Percentiles rank a stretch among this genome's conserved stretches.
phyloP scores from a whole-genome alignment of 106 monocot genomes.

The Iris macrosiphon region DNA sequence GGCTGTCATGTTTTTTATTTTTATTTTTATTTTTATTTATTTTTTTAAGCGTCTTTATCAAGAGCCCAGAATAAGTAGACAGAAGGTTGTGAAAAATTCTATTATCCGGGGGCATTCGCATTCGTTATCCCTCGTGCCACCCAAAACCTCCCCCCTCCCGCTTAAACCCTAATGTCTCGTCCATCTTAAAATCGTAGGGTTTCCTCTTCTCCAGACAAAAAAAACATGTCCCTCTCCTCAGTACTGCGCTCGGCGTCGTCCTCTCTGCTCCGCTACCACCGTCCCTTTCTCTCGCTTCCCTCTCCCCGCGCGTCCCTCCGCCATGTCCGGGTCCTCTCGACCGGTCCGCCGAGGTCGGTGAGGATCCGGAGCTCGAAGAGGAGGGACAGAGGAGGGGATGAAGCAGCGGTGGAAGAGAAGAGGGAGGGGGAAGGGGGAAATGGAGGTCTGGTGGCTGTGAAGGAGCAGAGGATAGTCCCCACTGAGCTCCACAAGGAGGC shows the following conservation, averaged over 20 bases:
- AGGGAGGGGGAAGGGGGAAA: slow-evolving; percentile 30
- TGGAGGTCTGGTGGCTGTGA: slow-evolving; percentile 30
- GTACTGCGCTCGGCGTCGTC: slow-evolving; percentile 43
- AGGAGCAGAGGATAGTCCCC: slow-evolving; percentile 59
- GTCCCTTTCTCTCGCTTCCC: slow-evolving; percentile 9
- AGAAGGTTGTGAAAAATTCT: too few species aligned
- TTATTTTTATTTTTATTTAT: too few species aligned
- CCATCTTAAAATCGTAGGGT: slow-evolving; percentile 1
- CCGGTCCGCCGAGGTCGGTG: slow-evolving; percentile 13
- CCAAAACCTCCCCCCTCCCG: too few species aligned
- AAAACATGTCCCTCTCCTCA: slow-evolving; percentile 22
- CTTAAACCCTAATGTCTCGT: too few species aligned
- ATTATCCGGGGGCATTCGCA: too few species aligned
- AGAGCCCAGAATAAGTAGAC: too few species aligned
- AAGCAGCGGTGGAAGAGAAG: slow-evolving; percentile 9
- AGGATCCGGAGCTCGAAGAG: slow-evolving; percentile 26
- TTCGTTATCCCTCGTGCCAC: too few species aligned
- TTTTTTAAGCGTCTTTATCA: too few species aligned
- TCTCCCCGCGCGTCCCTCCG: background rate
- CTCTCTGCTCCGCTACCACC: slow-evolving; percentile 36
- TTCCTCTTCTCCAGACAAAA: slow-evolving; percentile 7
- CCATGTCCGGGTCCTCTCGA: slow-evolving; percentile 29
- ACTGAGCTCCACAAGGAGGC: slow-evolving; percentile 93
- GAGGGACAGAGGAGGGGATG: slow-evolving; percentile 19
- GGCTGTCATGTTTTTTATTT: too few species aligned